Percentiles rank a stretch among this genome's conserved stretches.
Evolutionary conservation across 768 basidiomycete genomes (phyloP).

Genomic region (Saitozyma podzolica): DNA sequence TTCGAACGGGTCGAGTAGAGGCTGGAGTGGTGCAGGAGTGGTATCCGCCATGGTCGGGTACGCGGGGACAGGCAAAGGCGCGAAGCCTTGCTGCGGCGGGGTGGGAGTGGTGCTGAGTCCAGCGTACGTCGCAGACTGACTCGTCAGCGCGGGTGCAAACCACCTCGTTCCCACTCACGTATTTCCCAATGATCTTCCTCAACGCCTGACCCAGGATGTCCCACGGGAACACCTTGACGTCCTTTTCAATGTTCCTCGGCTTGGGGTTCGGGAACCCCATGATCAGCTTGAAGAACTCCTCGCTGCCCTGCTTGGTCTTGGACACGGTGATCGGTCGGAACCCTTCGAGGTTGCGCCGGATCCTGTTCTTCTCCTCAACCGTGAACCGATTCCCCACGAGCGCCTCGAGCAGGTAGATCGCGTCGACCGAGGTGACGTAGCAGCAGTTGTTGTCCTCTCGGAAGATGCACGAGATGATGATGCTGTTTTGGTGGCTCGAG

Average conservation of each 20-base stretch:
- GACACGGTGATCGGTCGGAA: conserved; percentile 86
- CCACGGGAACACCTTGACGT: conserved; percentile 65
- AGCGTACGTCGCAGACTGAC: conserved; percentile 12
- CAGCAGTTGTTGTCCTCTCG: conserved; percentile 72
- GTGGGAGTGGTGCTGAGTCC: conserved; percentile 9
- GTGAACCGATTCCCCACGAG: conserved; percentile 72
- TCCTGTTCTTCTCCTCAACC: conserved; percentile 95
- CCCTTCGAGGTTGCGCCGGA: conserved; percentile 89
- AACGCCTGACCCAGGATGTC: conserved; percentile 54
- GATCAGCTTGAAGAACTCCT: conserved; percentile 89
- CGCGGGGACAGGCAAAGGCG: background rate
- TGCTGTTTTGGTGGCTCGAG: conserved; percentile 60
- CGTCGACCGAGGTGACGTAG: conserved; percentile 92
- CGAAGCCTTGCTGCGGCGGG: conserved; percentile 11
- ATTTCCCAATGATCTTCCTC: conserved; percentile 57
- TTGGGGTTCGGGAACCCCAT: conserved; percentile 95
- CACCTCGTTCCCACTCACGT: conserved; percentile 48
- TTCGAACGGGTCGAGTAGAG: conserved; percentile 11
- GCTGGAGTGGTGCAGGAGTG: background rate
- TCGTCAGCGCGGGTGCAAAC: conserved; percentile 13
- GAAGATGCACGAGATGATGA: conserved; percentile 93
- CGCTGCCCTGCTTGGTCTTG: conserved; percentile 75
- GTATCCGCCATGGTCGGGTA: conserved; percentile 1
- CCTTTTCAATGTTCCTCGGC: conserved; percentile 96
- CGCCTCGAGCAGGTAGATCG: conserved; percentile 87